Conservation (phyloP, 2,329 filamentous ascomycete species). For the Aurifilum marmelostoma region DNA sequence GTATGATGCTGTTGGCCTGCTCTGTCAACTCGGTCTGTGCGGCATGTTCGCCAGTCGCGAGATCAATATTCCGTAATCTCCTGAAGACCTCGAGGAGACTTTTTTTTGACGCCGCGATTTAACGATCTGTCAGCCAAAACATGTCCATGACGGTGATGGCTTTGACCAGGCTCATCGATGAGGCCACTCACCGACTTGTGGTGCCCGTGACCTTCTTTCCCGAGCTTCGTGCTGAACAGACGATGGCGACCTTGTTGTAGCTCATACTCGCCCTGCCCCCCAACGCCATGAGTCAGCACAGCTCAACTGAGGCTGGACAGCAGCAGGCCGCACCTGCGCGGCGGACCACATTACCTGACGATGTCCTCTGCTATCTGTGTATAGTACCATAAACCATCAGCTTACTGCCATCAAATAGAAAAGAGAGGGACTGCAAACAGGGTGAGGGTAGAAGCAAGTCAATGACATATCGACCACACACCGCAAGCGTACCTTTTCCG, state of each 20-base stretch:
- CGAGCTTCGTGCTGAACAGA: conserved; percentile 93
- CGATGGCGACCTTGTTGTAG: conserved; percentile 80
- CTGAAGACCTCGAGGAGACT: conserved; percentile 64
- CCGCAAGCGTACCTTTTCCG: conserved; percentile 57
- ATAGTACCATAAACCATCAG: conserved; percentile 32
- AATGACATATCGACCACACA: background rate
- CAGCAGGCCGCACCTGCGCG: conserved; percentile 19
- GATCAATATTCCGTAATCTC: conserved; percentile 58
- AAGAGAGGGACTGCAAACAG: background rate
- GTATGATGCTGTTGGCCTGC: conserved; percentile 74
- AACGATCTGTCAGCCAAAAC: conserved; percentile 8
- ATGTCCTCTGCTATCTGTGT: conserved; percentile 68
- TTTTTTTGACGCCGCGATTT: conserved; percentile 1
- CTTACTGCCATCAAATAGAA: background rate
- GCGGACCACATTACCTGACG: conserved; percentile 54
- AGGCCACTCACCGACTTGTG: conserved; percentile 77
- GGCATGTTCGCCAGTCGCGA: conserved; percentile 55
- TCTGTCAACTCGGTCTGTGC: conserved; percentile 58
- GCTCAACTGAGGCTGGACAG: conserved; percentile 13
- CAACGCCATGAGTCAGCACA: conserved; percentile 6
- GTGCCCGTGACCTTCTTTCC: conserved; percentile 94
- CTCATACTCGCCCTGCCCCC: conserved; percentile 59
- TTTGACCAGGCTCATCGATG: background rate
- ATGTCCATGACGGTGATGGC: background rate
- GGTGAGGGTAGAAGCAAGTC: background rate